phyloP scores from a whole-genome alignment of 1,139 yeast genomes.

The Meyerozyma sp. region DNA sequence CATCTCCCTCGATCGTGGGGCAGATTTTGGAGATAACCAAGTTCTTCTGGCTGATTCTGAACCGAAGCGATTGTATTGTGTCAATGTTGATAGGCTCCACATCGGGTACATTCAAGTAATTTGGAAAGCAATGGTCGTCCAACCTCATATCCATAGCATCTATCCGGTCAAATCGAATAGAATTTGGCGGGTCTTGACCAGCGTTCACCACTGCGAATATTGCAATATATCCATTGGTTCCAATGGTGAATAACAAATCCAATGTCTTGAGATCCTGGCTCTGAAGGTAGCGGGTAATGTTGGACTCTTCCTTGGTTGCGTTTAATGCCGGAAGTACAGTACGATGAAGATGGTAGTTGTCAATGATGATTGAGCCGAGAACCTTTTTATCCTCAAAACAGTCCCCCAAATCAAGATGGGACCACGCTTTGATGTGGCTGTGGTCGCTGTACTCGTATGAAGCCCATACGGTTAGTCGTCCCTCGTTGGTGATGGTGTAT shows the following conservation, averaged over 20 bases:
- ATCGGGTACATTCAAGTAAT: not conserved
- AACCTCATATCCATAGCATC: constrained; percentile 2
- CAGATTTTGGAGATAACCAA: constrained; percentile 19
- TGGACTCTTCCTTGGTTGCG: constrained; percentile 4
- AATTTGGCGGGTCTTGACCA: constrained; percentile 43
- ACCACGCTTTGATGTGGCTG: constrained; percentile 58
- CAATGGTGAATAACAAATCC: constrained; percentile 56
- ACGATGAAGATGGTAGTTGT: constrained; percentile 45
- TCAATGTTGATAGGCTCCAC: constrained; percentile 1
- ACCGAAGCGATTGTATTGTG: constrained; percentile 9
- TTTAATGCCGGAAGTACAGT: constrained; percentile 11
- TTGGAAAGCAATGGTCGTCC: constrained; percentile 2
- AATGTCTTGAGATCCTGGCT: constrained; percentile 5
- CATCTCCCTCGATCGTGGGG: constrained; percentile 10
- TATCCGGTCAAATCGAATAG: constrained; percentile 18
- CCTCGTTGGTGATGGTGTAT: constrained; percentile 57
- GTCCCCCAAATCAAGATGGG: constrained; percentile 40
- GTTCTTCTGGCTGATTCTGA: constrained; percentile 17
- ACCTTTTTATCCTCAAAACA: constrained; percentile 14
- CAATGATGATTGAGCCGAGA: constrained; percentile 49
- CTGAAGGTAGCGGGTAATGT: constrained; percentile 8
- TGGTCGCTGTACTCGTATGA: constrained; percentile 59
- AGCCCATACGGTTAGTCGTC: constrained; percentile 64
- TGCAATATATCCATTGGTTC: constrained; percentile 38
- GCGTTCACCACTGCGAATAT: constrained; percentile 50